These are phyloP conservation scores for Pseudogymnoascus sp. DNA, from an alignment of 2,329 filamentous ascomycete genomes.

Conservation along the genomic window DNA sequence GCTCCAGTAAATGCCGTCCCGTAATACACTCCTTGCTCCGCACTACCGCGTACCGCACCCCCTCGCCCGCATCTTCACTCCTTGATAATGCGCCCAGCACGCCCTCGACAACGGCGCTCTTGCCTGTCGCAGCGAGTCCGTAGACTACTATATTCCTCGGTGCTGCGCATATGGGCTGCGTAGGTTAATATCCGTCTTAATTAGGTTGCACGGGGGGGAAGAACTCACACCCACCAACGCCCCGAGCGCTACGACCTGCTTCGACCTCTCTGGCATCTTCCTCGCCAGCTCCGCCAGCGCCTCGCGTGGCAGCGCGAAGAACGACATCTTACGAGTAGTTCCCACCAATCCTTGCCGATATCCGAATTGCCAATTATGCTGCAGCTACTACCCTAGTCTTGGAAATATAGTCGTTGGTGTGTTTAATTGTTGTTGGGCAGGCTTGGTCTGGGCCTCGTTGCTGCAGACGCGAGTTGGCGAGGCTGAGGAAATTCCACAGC, in stretches of 20 bases:
- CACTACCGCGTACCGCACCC: constrained; percentile 52
- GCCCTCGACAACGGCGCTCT: constrained; percentile 60
- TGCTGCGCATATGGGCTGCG: constrained; percentile 9
- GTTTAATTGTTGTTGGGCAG: not conserved
- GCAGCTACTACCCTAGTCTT: not conserved
- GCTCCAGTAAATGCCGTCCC: constrained; percentile 67
- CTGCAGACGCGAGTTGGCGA: not conserved
- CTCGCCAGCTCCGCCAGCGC: not conserved
- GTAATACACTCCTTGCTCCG: constrained; percentile 72
- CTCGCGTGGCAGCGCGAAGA: not conserved
- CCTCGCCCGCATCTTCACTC: constrained; percentile 39
- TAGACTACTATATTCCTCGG: constrained; percentile 63
- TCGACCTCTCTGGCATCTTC: constrained; percentile 1
- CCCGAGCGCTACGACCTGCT: not conserved
- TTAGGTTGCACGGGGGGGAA: not conserved
- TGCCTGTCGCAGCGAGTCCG: constrained; percentile 81
- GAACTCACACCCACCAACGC: not conserved
- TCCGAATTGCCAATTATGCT: too few species aligned
- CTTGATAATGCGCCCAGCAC: constrained; percentile 45
- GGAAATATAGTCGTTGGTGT: not conserved
- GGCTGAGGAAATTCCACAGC: constrained; percentile 7
- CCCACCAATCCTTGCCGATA: too few species aligned
- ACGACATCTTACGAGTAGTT: not conserved
- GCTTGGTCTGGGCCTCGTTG: not conserved
- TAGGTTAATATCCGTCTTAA: not conserved